A percentile compares a stretch with the other conserved stretches of the same genome.
Evolutionary conservation across 2,329 filamentous ascomycete genomes (phyloP).

Genomic region (Aspergillus hiratsukae): DNA sequence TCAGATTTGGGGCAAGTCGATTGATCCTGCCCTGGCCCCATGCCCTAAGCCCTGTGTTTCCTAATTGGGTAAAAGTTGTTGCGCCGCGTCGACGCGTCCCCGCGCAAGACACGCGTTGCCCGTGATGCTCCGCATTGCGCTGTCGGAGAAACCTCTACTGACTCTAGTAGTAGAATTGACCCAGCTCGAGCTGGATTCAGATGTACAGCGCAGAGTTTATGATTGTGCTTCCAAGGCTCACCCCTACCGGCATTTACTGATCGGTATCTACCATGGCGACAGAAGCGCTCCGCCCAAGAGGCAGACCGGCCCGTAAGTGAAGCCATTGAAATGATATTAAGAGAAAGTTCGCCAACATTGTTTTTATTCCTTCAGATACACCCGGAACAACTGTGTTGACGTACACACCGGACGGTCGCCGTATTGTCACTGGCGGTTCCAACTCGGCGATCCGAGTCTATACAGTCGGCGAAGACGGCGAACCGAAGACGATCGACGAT

Average conservation of each 20-base stretch:
- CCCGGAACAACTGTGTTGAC: slow-evolving; percentile 80
- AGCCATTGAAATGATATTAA: neutral
- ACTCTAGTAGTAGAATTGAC: neutral
- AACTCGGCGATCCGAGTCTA: slow-evolving; percentile 94
- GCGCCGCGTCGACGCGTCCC: slow-evolving; percentile 22
- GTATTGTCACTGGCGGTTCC: slow-evolving; percentile 83
- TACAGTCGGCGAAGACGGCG: slow-evolving; percentile 83
- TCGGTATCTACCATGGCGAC: slow-evolving; percentile 27
- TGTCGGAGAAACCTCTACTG: slow-evolving; percentile 4
- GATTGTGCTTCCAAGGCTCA: neutral
- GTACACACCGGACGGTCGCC: slow-evolving; percentile 84
- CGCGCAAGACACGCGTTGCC: slow-evolving; percentile 18
- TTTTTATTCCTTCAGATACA: slow-evolving; percentile 54
- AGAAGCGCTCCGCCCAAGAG: slow-evolving; percentile 35
- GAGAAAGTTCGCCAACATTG: slow-evolving; percentile 5
- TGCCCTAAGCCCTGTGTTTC: slow-evolving; percentile 31
- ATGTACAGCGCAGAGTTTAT: neutral
- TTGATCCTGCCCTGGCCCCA: slow-evolving; percentile 19
- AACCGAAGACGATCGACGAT: slow-evolving; percentile 88
- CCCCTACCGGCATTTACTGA: neutral
- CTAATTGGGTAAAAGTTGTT: slow-evolving; percentile 21
- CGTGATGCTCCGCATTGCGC: slow-evolving; percentile 10
- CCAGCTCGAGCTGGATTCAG: neutral
- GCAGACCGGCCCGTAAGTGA: slow-evolving; percentile 46
- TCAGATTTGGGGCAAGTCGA: neutral